A percentile compares a stretch with the other conserved stretches of the same genome.
These are phyloP conservation scores for Brassica incana DNA, from an alignment of 345 rosid species.

Conservation along the genomic window DNA sequence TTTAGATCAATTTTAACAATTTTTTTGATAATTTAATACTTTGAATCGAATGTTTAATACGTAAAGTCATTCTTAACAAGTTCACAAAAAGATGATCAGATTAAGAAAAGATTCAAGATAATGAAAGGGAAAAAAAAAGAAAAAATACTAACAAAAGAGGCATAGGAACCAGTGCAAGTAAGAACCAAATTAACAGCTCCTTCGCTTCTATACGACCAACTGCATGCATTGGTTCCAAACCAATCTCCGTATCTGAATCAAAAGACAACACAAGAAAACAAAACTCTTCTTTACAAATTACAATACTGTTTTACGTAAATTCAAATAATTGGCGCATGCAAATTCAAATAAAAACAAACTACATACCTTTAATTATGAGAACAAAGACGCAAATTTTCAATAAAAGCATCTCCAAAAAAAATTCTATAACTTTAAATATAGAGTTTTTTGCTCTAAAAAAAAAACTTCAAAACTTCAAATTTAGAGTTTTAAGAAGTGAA, in stretches of 20 bases:
- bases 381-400: background rate
- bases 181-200: slow-evolving; percentile 92
- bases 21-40: too few relatives aligned
- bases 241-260: slow-evolving; percentile 50
- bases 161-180: slow-evolving; percentile 75
- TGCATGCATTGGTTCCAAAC: slow-evolving; percentile 62
- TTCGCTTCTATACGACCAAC: slow-evolving; percentile 72
- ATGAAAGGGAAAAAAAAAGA: background rate
- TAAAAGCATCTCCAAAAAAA: background rate
- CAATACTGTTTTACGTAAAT: background rate
- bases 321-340: background rate
- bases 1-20: too few relatives aligned
- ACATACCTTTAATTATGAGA: background rate
- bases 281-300: background rate
- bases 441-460: too few relatives aligned
- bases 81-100: background rate
- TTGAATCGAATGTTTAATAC: too few relatives aligned
- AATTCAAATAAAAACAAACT: background rate
- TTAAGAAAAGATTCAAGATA: background rate
- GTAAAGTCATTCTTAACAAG: background rate
- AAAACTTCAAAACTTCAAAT: too few relatives aligned
- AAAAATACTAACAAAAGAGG: slow-evolving; percentile 51
- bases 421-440: too few relatives aligned
- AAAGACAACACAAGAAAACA: slow-evolving; percentile 2
- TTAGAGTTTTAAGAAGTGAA: too few relatives aligned